Conservation (phyloP, 768 basidiomycete species). For the Austroboletus eburneus region DNA sequence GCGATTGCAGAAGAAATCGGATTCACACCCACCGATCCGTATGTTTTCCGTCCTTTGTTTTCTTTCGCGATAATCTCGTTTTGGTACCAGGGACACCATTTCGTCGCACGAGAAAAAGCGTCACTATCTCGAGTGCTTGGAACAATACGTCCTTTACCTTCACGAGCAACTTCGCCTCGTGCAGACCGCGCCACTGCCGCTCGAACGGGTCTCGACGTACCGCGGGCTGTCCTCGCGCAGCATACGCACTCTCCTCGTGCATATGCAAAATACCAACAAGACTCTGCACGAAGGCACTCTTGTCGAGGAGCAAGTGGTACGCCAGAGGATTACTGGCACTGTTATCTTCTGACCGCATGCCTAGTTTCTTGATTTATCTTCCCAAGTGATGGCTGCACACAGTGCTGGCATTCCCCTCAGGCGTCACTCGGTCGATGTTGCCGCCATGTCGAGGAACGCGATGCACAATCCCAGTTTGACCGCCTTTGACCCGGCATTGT, state of each 20-base stretch:
- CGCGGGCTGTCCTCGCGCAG: constrained; percentile 59
- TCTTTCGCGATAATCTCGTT: background rate
- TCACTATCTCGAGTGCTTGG: constrained; percentile 68
- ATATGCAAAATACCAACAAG: constrained; percentile 57
- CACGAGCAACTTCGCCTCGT: constrained; percentile 57
- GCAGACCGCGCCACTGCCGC: constrained; percentile 40
- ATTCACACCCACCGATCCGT: constrained; percentile 62
- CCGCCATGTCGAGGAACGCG: constrained; percentile 11
- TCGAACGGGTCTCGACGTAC: constrained; percentile 50
- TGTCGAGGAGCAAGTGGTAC: constrained; percentile 54
- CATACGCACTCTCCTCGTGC: constrained; percentile 65
- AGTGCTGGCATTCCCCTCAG: constrained; percentile 22
- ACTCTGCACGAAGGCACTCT: constrained; percentile 47
- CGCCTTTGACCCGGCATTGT: constrained; percentile 15
- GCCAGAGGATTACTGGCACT: background rate
- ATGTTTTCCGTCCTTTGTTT: constrained; percentile 18
- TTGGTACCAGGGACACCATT: constrained; percentile 52
- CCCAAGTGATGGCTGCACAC: constrained; percentile 26
- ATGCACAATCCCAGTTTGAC: constrained; percentile 8
- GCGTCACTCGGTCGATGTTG: constrained; percentile 30
- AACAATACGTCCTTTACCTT: constrained; percentile 64
- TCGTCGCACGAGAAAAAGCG: constrained; percentile 78
- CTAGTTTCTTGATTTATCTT: constrained; percentile 29
- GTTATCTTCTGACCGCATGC: background rate
- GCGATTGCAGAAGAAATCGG: constrained; percentile 52